Evolutionary conservation across 495 filamentous ascomycete species (phyloP).

Genomic region (Delitschia confertaspora): DNA sequence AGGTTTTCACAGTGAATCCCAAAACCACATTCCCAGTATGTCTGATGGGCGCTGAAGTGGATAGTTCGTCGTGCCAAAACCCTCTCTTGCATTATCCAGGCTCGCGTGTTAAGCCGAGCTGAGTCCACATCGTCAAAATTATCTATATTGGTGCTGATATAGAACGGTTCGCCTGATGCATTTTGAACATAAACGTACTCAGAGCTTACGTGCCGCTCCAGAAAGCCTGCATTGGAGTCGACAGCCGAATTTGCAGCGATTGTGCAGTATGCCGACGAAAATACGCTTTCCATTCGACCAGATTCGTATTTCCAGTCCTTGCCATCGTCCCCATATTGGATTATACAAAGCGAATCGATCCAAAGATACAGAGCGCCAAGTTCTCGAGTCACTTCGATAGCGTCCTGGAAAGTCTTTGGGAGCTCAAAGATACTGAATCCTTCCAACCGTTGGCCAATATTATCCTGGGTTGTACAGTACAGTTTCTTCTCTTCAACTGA

Average conservation of each 20-base stretch:
- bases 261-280: conserved; percentile 17
- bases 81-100: no score
- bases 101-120: conserved; percentile 2
- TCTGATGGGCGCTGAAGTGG: background rate
- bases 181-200: background rate
- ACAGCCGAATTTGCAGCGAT: conserved; percentile 18
- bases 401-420: conserved; percentile 5
- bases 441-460: background rate
- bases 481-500: background rate
- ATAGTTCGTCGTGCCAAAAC: conserved; percentile 1
- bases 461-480: conserved; percentile 1
- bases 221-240: no score
- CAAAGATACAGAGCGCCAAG: no score
- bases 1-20: background rate
- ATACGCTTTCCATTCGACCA: conserved; percentile 18
- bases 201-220: no score
- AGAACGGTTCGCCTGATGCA: background rate
- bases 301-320: conserved; percentile 18
- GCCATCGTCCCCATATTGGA: no score
- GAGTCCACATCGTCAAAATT: background rate
- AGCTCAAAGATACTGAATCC: no score
- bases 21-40: background rate
- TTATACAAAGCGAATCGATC: no score
- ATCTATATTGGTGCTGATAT: no score
- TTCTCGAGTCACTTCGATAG: background rate